Conservation (phyloP, 257 asterid species). For the Solanum dulcamara region DNA sequence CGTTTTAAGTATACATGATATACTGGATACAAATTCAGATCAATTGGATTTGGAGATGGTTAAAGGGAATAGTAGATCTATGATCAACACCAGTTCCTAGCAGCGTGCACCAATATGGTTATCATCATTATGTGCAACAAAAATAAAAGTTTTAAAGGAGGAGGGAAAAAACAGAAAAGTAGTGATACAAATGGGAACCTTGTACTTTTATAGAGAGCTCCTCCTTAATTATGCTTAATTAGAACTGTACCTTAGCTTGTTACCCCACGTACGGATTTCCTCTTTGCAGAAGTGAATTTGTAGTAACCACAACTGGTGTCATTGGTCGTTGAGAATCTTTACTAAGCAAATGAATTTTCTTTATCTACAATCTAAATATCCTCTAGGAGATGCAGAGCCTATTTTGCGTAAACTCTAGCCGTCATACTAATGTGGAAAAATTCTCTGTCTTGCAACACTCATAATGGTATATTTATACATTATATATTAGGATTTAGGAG, state of each 20-base stretch:
- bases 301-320: neutral
- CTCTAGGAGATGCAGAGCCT: neutral
- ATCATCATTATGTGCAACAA: neutral
- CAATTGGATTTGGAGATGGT: too few relatives aligned
- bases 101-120: neutral
- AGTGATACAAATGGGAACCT: neutral
- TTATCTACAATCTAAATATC: too few relatives aligned
- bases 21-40: neutral
- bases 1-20: too few relatives aligned
- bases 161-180: neutral
- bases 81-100: neutral
- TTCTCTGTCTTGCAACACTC: too few relatives aligned
- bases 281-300: neutral
- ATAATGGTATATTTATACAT: too few relatives aligned
- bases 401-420: neutral
- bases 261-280: neutral
- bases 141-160: neutral
- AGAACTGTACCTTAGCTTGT: neutral
- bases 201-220: neutral
- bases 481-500: too few relatives aligned
- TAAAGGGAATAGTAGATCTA: neutral
- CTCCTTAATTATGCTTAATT: neutral
- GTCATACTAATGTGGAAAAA: neutral
- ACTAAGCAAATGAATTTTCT: too few relatives aligned
- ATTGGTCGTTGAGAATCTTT: neutral